Evolutionary conservation across 2,329 filamentous ascomycete species (phyloP).

Genomic region (Apiospora malaysiana): DNA sequence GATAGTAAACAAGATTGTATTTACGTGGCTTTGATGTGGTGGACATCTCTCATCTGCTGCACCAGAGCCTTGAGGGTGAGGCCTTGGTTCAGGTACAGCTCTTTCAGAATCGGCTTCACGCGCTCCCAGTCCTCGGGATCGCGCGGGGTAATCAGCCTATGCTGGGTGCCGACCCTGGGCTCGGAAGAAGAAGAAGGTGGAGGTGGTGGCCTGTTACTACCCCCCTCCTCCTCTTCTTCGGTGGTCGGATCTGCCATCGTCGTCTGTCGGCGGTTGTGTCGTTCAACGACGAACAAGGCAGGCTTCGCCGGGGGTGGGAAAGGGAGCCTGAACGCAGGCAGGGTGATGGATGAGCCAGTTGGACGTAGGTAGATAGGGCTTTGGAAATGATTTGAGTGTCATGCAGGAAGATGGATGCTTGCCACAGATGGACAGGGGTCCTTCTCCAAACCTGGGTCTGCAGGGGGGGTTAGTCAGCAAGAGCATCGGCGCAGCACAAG

Average conservation of each 20-base stretch:
- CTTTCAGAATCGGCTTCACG: conserved; percentile 20
- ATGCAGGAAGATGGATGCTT: conserved; percentile 10
- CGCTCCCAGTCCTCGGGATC: conserved; percentile 17
- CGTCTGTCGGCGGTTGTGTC: background rate
- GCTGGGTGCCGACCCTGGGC: background rate
- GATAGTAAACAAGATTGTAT: background rate
- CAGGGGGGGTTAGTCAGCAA: conserved; percentile 3
- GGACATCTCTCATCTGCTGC: conserved; percentile 2
- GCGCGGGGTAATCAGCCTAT: conserved; percentile 14
- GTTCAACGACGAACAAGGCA: background rate
- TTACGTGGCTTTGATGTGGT: conserved; percentile 16
- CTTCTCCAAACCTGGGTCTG: background rate
- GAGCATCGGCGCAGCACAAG: background rate
- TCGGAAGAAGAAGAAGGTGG: background rate
- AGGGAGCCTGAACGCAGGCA: background rate
- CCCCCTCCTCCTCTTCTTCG: background rate
- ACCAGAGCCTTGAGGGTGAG: conserved; percentile 17
- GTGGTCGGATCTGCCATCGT: background rate
- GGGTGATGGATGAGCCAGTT: conserved; percentile 6
- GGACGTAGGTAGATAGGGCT: conserved; percentile 5
- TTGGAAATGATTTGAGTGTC: conserved; percentile 1
- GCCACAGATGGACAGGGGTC: conserved; percentile 1
- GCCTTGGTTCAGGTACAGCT: conserved; percentile 14
- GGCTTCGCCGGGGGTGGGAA: background rate
- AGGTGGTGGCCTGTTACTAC: background rate